Conservation (phyloP, 371 early-diverging fungal species). For the Mucor sp. region DNA sequence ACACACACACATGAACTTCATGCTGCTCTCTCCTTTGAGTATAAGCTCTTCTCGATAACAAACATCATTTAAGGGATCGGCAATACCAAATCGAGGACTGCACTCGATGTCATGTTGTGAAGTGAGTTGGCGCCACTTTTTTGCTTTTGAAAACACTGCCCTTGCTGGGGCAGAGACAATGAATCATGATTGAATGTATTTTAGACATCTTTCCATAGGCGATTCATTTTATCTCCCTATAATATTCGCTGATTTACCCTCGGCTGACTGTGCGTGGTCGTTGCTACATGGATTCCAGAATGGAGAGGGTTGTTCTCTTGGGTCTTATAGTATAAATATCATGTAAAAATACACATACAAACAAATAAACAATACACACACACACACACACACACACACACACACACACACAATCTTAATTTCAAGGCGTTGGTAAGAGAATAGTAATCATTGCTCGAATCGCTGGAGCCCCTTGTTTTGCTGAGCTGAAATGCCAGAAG, state of each 20-base stretch:
- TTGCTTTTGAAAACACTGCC: neutral
- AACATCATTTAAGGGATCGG: slow-evolving; percentile 6
- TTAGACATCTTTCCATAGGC: neutral
- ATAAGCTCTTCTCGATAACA: neutral
- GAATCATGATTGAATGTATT: neutral
- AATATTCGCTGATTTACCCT: neutral
- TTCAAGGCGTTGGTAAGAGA: neutral
- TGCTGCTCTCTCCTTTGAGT: neutral
- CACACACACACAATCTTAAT: neutral
- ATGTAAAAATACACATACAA: neutral
- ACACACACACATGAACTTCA: slow-evolving; percentile 1
- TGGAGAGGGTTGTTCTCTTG: neutral
- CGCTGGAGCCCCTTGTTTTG: neutral
- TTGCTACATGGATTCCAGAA: neutral
- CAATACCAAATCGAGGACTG: slow-evolving; percentile 10
- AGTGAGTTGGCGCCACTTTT: slow-evolving; percentile 17
- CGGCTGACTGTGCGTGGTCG: neutral
- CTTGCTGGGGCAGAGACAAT: neutral
- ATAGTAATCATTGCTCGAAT: neutral
- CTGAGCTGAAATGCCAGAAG: neutral
- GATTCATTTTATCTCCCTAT: neutral
- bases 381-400: neutral
- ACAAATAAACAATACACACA: neutral
- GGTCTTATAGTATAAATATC: neutral
- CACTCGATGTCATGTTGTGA: slow-evolving; percentile 1